Base-by-base conservation (phyloP, 2,329 filamentous ascomycete species). In the Ascochyta clinopodiicola region DNA sequence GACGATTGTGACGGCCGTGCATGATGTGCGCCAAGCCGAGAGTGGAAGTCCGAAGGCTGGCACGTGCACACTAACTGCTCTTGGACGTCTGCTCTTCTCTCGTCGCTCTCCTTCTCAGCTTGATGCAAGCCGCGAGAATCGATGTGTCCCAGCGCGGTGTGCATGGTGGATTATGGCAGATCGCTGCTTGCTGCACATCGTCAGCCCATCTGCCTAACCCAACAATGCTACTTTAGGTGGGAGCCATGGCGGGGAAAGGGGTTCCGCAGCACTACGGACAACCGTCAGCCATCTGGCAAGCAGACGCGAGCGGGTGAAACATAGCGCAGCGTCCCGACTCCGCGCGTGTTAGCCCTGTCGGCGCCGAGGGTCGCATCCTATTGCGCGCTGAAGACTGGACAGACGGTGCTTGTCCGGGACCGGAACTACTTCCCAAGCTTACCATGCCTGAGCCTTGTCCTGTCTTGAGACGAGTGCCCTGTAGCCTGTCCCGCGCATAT, bases 311-410 rank as follows among this genome's bases (percentile, higher is more conserved):
- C 56, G 62, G 60, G 60, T 71, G 69, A 73, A 73, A 71, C 69
- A 68, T 70, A 66, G 70, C 68, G 69, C 67, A 53, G 58, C 66
- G 59, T 72, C 66, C 70, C 70, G 70, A 58, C 61, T 71, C 68
- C 68, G 69, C 70, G 69, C 58, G 34, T 57, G 35, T 58, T 63
- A 61, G 59, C 51, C 64, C 61, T 59, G 25, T 51, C 39, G 44
- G 47, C 44, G 57, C 55, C 46, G 47, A 40, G 45, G 57, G 44
- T 56, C 56, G 35, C 56, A 40, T 42, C 47, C 55, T 56, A 52
- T 51, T 34, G 52, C 37, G 54, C 51, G 31, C 38, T 60, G 55
- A 51, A 52, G 22, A 55, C 17, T 17, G 17, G 2, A 17, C 51
- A 53, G 19, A 51, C 51, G 47, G 57, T 56, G 59, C 62, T 67